A percentile compares a stretch with the other conserved stretches of the same genome.
phyloP scores from a whole-genome alignment of 306 rosid genomes.

The Trichosanthes cucumerina region DNA sequence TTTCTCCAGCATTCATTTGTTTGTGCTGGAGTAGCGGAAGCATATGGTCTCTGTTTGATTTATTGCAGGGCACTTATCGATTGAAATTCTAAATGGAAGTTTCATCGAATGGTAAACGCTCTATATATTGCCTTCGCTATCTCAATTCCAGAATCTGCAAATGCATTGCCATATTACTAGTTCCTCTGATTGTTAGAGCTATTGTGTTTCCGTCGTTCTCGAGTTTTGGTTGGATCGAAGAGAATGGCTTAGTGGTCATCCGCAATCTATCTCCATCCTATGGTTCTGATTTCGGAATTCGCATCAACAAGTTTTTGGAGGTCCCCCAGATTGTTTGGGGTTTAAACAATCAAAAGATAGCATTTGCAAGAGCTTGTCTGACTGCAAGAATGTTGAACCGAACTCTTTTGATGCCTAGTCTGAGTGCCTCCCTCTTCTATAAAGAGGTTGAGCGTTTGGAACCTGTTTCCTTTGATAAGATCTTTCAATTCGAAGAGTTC shows the following conservation, averaged over 20 bases:
- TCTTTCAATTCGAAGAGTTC: constrained; percentile 57
- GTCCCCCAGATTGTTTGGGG: constrained; percentile 95
- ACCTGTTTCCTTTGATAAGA: constrained; percentile 68
- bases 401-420: constrained; percentile 81
- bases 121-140: constrained; percentile 25
- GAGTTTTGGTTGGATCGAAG: constrained; percentile 27
- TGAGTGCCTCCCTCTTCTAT: constrained; percentile 86
- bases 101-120: constrained; percentile 28
- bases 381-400: constrained; percentile 81
- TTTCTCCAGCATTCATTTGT: constrained; percentile 5
- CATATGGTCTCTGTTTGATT: neutral
- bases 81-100: constrained; percentile 31
- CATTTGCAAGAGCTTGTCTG: constrained; percentile 80
- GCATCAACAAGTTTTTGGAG: constrained; percentile 54
- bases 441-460: constrained; percentile 68
- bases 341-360: constrained; percentile 83
- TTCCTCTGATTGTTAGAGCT: constrained; percentile 48
- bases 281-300: constrained; percentile 21
- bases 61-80: neutral
- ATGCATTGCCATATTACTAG: constrained; percentile 43
- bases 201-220: constrained; percentile 36
- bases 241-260: constrained; percentile 27
- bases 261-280: constrained; percentile 19
- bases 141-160: constrained; percentile 43
- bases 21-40: neutral